phyloP scores from a whole-genome alignment of 805 yeast genomes.

The Cyberlindnera lachancei region DNA sequence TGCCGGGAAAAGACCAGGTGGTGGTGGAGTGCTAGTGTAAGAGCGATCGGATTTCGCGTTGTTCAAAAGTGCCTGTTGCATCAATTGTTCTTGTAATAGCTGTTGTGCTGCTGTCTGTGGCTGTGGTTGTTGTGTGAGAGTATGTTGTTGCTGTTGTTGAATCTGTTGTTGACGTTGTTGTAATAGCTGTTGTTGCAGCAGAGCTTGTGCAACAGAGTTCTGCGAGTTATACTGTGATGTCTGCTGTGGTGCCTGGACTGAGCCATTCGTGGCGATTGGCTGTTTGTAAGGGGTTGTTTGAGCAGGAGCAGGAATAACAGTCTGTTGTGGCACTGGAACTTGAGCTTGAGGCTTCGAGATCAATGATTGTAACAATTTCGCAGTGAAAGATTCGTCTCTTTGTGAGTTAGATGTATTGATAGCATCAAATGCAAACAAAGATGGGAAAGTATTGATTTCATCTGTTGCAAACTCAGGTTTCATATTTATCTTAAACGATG shows the following conservation, averaged over 20 bases:
- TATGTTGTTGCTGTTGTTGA: slow-evolving; percentile 15
- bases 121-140: slow-evolving; percentile 10
- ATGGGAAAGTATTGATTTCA: slow-evolving; percentile 1
- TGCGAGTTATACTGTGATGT: slow-evolving; percentile 17
- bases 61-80: slow-evolving; percentile 18
- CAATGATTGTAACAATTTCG: slow-evolving; percentile 29
- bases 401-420: not conserved
- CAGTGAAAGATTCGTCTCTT: slow-evolving; percentile 23
- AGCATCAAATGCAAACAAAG: slow-evolving; percentile 5
- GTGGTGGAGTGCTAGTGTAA: slow-evolving; percentile 54
- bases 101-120: slow-evolving; percentile 21
- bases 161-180: slow-evolving; percentile 14
- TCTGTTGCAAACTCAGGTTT: slow-evolving; percentile 3
- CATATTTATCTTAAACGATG: slow-evolving; percentile 4
- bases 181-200: slow-evolving; percentile 23
- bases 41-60: slow-evolving; percentile 24
- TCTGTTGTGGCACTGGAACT: not conserved
- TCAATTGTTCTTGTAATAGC: slow-evolving; percentile 21
- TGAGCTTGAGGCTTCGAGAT: slow-evolving; percentile 27
- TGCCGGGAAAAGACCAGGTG: slow-evolving; percentile 55
- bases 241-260: slow-evolving; percentile 16
- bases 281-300: slow-evolving; percentile 19
- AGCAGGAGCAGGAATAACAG: slow-evolving; percentile 8
- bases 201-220: slow-evolving; percentile 14
- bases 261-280: slow-evolving; percentile 1